These are phyloP conservation scores for Fusarium cyanostomum DNA, from an alignment of 2,329 filamentous ascomycete genomes.

Conservation along the genomic window DNA sequence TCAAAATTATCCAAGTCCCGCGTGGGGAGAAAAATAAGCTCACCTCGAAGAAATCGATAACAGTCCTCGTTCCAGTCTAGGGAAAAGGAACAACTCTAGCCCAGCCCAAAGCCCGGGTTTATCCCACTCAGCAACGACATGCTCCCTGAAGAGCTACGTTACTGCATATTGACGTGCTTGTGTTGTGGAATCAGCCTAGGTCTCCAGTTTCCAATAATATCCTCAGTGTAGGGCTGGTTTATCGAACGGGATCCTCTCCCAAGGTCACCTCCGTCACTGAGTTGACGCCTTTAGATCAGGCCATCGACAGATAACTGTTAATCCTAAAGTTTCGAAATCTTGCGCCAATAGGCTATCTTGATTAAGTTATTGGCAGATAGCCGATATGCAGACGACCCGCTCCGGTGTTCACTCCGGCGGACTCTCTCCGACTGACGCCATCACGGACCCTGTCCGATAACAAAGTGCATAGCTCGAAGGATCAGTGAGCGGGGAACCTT, in stretches of 20 bases:
- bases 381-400: conserved; percentile 12
- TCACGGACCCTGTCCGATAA: conserved; percentile 18
- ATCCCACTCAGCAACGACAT: conserved; percentile 16
- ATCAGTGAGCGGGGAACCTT: conserved; percentile 16
- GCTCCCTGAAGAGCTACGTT: not conserved
- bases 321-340: conserved; percentile 12
- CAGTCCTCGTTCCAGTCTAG: too few species aligned
- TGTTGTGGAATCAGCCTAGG: not conserved
- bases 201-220: not conserved
- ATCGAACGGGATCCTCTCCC: not conserved
- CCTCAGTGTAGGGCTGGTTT: not conserved
- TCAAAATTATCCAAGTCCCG: too few species aligned
- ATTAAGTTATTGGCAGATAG: too few species aligned
- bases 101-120: not conserved
- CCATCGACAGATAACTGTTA: not conserved
- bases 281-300: not conserved
- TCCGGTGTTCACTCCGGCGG: conserved; percentile 25
- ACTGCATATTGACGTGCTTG: not conserved
- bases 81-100: too few species aligned
- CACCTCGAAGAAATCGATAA: too few species aligned
- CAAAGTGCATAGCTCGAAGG: conserved; percentile 11
- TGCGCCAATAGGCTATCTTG: not conserved
- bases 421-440: conserved; percentile 34
- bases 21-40: too few species aligned
- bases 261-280: not conserved